These are phyloP conservation scores for Leptographium procerum DNA, from an alignment of 2,329 filamentous ascomycete species.

Conservation along the genomic window DNA sequence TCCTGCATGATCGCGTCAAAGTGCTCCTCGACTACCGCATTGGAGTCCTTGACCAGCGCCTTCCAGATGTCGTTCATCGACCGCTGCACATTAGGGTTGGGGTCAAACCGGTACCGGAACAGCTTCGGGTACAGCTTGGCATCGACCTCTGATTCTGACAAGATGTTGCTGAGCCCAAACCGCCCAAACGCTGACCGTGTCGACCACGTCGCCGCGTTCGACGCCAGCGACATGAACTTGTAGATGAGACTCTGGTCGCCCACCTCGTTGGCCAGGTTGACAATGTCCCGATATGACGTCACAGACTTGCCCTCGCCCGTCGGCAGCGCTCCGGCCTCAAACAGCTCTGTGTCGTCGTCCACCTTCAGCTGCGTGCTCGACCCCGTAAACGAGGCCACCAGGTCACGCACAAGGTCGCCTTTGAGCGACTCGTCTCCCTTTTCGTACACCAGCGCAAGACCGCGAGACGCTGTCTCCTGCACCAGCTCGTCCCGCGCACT, in stretches of 20 bases:
- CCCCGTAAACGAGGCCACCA: slow-evolving; percentile 81
- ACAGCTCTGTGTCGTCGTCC: slow-evolving; percentile 81
- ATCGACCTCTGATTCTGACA: slow-evolving; percentile 79
- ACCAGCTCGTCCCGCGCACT: slow-evolving; percentile 86
- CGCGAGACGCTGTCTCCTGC: slow-evolving; percentile 87
- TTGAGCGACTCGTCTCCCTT: slow-evolving; percentile 74
- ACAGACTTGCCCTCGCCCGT: slow-evolving; percentile 83
- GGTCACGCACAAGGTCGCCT: slow-evolving; percentile 72
- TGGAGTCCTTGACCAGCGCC: slow-evolving; percentile 81
- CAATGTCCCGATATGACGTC: slow-evolving; percentile 95
- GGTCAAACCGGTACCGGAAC: slow-evolving; percentile 89
- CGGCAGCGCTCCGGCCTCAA: slow-evolving; percentile 79
- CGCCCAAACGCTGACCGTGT: slow-evolving; percentile 92
- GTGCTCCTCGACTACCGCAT: slow-evolving; percentile 62
- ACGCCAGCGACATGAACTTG: slow-evolving; percentile 94
- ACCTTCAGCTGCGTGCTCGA: slow-evolving; percentile 67
- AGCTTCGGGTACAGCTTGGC: slow-evolving; percentile 93
- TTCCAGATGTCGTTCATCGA: slow-evolving; percentile 99
- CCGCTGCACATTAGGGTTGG: slow-evolving; percentile 80
- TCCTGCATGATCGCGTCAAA: slow-evolving; percentile 88
- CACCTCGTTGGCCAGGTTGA: slow-evolving; percentile 89
- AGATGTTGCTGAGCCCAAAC: slow-evolving; percentile 83
- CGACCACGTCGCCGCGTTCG: slow-evolving; percentile 93
- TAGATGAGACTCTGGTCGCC: slow-evolving; percentile 95
- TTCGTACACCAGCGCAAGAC: slow-evolving; percentile 86